phyloP scores from a whole-genome alignment of 2,329 filamentous ascomycete genomes.

The Cryphonectria naterciae region DNA sequence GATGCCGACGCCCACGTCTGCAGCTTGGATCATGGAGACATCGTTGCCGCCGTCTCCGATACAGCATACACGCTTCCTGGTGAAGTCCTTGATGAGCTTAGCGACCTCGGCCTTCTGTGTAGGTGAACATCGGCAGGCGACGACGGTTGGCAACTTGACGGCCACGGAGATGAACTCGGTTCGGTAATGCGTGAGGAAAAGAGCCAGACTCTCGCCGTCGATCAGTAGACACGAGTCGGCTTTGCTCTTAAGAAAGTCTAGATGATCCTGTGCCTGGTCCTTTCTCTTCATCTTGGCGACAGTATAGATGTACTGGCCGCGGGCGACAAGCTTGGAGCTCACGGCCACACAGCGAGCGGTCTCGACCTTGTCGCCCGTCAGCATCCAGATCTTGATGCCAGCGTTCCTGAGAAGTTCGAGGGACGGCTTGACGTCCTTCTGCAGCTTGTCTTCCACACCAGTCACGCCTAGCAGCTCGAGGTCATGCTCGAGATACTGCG shows the following conservation, averaged over 20 bases:
- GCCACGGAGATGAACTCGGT: constrained; percentile 86
- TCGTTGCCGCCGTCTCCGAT: constrained; percentile 99
- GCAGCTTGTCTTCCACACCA: constrained; percentile 95
- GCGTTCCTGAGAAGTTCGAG: constrained; percentile 94
- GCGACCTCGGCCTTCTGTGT: constrained; percentile 97
- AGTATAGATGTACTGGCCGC: constrained; percentile 95
- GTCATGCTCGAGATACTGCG: constrained; percentile 81
- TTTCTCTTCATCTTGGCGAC: constrained; percentile 84
- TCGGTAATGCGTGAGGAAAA: constrained; percentile 83
- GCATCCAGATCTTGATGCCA: constrained; percentile 99
- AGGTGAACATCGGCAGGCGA: constrained; percentile 94
- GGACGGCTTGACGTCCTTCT: constrained; percentile 93
- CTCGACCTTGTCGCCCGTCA: constrained; percentile 98
- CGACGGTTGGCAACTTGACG: constrained; percentile 85
- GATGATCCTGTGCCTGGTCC: constrained; percentile 81
- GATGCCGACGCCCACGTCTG: constrained; percentile 96
- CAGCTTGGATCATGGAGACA: constrained; percentile 98
- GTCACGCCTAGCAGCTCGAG: constrained; percentile 96
- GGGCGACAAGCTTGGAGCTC: constrained; percentile 88
- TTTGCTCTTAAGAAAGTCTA: constrained; percentile 87
- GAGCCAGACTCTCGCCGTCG: constrained; percentile 85
- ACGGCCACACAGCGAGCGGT: constrained; percentile 96
- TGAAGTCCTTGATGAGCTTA: constrained; percentile 84
- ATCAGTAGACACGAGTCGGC: constrained; percentile 87
- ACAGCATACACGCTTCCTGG: constrained; percentile 93